Evolutionary conservation across 441 rosid genomes (phyloP).

Genomic region (Pelargonium myrrhifolium): DNA sequence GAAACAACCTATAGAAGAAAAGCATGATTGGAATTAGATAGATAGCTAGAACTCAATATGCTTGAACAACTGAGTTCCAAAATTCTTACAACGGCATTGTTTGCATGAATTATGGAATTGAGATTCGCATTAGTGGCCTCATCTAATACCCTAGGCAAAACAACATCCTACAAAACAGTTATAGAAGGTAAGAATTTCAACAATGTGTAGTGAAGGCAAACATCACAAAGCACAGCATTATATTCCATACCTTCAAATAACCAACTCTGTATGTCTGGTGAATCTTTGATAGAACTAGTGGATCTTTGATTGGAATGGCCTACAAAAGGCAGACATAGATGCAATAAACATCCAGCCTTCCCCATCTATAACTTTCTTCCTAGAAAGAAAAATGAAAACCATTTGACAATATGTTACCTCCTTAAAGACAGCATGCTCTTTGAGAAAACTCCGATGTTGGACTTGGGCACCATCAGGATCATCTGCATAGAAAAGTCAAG

Average conservation of each 20-base stretch:
- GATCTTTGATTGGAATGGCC: slow-evolving; percentile 92
- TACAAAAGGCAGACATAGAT: slow-evolving; percentile 25
- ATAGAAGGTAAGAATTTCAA: slow-evolving; percentile 26
- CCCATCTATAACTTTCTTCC: not conserved
- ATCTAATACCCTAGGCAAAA: slow-evolving; percentile 90
- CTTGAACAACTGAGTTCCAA: slow-evolving; percentile 9
- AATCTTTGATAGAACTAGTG: slow-evolving; percentile 78
- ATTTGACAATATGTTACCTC: slow-evolving; percentile 51
- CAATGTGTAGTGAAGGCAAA: slow-evolving; percentile 6
- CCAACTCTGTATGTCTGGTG: slow-evolving; percentile 98
- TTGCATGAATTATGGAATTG: slow-evolving; percentile 84
- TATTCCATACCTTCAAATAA: slow-evolving; percentile 69
- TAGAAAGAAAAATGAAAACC: slow-evolving; percentile 14
- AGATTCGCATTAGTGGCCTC: slow-evolving; percentile 80
- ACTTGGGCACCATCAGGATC: slow-evolving; percentile 75
- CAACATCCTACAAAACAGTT: slow-evolving; percentile 67
- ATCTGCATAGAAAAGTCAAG: slow-evolving; percentile 44
- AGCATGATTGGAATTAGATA: slow-evolving; percentile 10
- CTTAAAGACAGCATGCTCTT: slow-evolving; percentile 90
- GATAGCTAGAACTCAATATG: not conserved
- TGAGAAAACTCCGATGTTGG: slow-evolving; percentile 80
- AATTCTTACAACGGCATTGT: slow-evolving; percentile 85
- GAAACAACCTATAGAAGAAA: slow-evolving; percentile 68
- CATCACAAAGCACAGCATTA: slow-evolving; percentile 9
- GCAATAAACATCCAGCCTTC: slow-evolving; percentile 7